Base-by-base conservation (phyloP, 257 asterid genomes). In the Solanum phureja region DNA sequence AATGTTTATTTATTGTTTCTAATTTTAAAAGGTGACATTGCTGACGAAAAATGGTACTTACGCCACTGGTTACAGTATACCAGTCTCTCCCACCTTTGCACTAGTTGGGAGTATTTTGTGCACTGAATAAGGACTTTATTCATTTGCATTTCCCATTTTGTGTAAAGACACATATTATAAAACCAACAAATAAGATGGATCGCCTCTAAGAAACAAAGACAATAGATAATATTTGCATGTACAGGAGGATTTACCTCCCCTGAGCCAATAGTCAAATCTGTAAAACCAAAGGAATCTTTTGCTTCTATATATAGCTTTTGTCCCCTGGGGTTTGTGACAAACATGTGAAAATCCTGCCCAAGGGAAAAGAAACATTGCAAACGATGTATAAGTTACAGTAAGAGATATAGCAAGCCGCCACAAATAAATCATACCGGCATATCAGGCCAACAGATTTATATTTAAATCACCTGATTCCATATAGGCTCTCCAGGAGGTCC, bases 401-500 rank as follows among this genome's bases (percentile, higher is more conserved):
- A 31, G 21, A 58, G 56, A 62, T 14, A 19, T 35, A 34, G 79
- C 46, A 16, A 76, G 82, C 42, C 2, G 2, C 35, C 35, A 2
- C 33, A 37, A 81, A 24, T 82, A 82, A 49, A 49, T 29, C 29
- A 35, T 49, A 82, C 66, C 29, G 11, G 16, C 16, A 8, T 27
- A 81, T 81, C 42, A 29, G 85, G 85, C 68, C 68, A 46, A 46
- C 11, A 81, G 29, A 82, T 49, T 31, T 18, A 18, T 46, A 82
- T 81, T 49, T 49, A 49, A 82, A 90, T 92, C 90, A 93, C 99
- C 95, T 97, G 99, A 92, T 97, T 96, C 99, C 99, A 97, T 62
- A 97, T 97, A 69, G 99, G 99, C 90, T 96, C 94, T 69, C 99
- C 99, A 72, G 99, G 99, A 87, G 99, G 98, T 68, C 99, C 99